These are phyloP conservation scores for Xerophyta viscosa DNA, from an alignment of 106 monocot species.

Conservation along the genomic window DNA sequence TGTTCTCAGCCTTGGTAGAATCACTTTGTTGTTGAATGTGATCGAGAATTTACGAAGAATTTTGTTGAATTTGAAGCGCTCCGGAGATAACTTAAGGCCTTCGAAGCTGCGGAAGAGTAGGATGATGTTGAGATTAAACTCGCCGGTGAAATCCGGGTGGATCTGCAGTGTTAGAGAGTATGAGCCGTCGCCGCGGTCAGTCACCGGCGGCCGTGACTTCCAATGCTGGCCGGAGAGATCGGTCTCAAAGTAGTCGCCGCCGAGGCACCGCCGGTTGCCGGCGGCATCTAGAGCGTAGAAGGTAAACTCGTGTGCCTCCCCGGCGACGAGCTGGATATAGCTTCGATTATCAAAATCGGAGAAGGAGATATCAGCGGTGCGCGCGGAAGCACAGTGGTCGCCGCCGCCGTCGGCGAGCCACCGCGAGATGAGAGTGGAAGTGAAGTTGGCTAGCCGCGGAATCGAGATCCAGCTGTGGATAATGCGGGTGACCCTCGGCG, in stretches of 20 bases:
- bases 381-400: conserved; percentile 36
- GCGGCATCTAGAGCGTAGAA: conserved; percentile 39
- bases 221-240: conserved; percentile 59
- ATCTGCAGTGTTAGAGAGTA: conserved; percentile 69
- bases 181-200: conserved; percentile 71
- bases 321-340: conserved; percentile 14
- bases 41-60: conserved; percentile 42
- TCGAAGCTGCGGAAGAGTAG: conserved; percentile 77
- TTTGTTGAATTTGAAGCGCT: conserved; percentile 35
- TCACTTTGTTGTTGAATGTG: conserved; percentile 7
- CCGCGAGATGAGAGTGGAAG: conserved; percentile 51
- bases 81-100: conserved; percentile 58
- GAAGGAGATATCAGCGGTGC: conserved; percentile 41
- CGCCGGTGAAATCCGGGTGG: conserved; percentile 52
- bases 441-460: conserved; percentile 24
- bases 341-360: conserved; percentile 20
- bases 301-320: conserved; percentile 37
- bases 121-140: conserved; percentile 48
- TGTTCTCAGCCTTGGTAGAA: conserved; percentile 16
- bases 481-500: no score
- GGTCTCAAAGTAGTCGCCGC: conserved; percentile 90
- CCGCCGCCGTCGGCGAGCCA: conserved; percentile 52
- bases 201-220: conserved; percentile 81
- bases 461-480: conserved; percentile 34
- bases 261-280: conserved; percentile 39